Conservation (phyloP, 257 asterid species). For the Lycium barbarum region DNA sequence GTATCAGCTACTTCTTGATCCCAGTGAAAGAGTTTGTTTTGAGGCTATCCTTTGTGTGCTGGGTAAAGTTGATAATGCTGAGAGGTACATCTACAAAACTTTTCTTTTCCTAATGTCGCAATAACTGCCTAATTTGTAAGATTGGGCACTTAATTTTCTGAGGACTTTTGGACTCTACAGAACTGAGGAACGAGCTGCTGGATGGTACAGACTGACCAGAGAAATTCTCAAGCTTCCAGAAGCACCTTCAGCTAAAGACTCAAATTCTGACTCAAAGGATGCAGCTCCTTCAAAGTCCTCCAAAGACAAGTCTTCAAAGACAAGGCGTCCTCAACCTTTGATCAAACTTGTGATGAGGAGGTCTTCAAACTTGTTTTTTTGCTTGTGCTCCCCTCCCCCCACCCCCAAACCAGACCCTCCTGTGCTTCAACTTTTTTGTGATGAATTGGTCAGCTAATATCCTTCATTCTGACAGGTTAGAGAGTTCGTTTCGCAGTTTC, state of each 20-base stretch:
- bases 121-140: background rate
- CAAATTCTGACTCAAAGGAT: constrained; percentile 71
- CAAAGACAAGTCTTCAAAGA: constrained; percentile 83
- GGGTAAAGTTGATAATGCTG: constrained; percentile 88
- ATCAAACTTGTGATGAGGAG: constrained; percentile 99
- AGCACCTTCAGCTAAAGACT: constrained; percentile 76
- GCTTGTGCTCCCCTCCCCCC: constrained; percentile 25
- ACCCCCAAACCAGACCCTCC: background rate
- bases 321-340: constrained; percentile 91
- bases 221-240: constrained; percentile 97
- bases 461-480: constrained; percentile 64
- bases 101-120: constrained; percentile 23
- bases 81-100: constrained; percentile 62
- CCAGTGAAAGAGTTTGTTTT: constrained; percentile 98
- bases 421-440: background rate
- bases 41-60: constrained; percentile 96
- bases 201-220: constrained; percentile 94
- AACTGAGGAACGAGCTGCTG: constrained; percentile 98
- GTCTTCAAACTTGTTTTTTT: constrained; percentile 43
- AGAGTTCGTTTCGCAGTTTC: constrained; percentile 92
- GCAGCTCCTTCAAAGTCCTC: constrained; percentile 62
- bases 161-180: constrained; percentile 44
- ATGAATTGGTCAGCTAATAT: background rate
- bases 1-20: constrained; percentile 96
- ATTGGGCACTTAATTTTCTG: background rate